phyloP scores from a whole-genome alignment of 768 basidiomycete genomes.

The Termitomyces sp. region DNA sequence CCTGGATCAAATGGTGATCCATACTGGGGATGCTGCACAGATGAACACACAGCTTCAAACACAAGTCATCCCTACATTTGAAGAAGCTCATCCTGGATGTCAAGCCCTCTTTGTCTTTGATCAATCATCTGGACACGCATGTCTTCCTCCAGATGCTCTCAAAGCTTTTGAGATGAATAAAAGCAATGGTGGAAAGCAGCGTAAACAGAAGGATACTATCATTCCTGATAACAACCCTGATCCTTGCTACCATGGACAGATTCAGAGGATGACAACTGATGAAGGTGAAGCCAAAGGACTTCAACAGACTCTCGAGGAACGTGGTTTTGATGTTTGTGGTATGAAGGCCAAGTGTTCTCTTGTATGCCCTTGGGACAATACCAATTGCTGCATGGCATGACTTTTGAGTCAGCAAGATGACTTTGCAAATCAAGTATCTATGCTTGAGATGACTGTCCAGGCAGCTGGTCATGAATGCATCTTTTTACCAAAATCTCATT shows the following conservation, averaged over 20 bases:
- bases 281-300: slow-evolving; percentile 33
- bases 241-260: slow-evolving; percentile 17
- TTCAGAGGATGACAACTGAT: slow-evolving; percentile 31
- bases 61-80: slow-evolving; percentile 30
- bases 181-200: slow-evolving; percentile 34
- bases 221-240: slow-evolving; percentile 29
- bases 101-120: slow-evolving; percentile 29
- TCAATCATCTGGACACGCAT: slow-evolving; percentile 38
- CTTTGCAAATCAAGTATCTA: slow-evolving; percentile 25
- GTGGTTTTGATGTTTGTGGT: slow-evolving; percentile 31
- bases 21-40: slow-evolving; percentile 33
- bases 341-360: slow-evolving; percentile 34
- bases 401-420: slow-evolving; percentile 35
- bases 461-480: slow-evolving; percentile 31
- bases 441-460: slow-evolving; percentile 28
- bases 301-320: slow-evolving; percentile 31
- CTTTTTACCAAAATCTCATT: slow-evolving; percentile 43
- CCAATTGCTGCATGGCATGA: slow-evolving; percentile 31
- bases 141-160: slow-evolving; percentile 33
- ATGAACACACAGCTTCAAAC: slow-evolving; percentile 24
- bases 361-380: slow-evolving; percentile 10
- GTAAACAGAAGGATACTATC: slow-evolving; percentile 27
- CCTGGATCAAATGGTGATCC: slow-evolving; percentile 27
- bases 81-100: slow-evolving; percentile 28
- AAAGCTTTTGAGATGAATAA: slow-evolving; percentile 41